These are phyloP conservation scores for Ceriops decandra DNA, from an alignment of 345 rosid genomes.

Conservation along the genomic window DNA sequence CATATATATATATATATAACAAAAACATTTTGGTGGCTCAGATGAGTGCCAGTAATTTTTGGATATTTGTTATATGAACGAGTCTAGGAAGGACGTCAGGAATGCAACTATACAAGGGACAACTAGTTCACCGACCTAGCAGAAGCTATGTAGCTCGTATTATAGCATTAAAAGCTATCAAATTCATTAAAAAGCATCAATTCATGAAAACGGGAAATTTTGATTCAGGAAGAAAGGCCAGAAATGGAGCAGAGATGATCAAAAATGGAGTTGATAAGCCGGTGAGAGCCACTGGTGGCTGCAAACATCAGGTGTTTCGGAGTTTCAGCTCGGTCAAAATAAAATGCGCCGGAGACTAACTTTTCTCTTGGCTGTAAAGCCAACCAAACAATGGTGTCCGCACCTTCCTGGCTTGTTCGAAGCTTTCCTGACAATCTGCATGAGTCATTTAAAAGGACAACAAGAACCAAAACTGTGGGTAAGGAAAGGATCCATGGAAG, in stretches of 20 bases:
- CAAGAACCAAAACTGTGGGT: not conserved
- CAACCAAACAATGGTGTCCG: constrained; percentile 79
- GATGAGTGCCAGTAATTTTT: too few relatives aligned
- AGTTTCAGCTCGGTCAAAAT: constrained; percentile 83
- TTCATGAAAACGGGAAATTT: not conserved
- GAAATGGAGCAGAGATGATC: constrained; percentile 48
- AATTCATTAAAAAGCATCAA: not conserved
- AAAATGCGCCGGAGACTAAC: constrained; percentile 66
- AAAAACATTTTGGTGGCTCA: too few relatives aligned
- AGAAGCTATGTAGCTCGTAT: too few relatives aligned
- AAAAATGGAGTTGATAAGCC: constrained; percentile 42
- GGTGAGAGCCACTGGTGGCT: constrained; percentile 58
- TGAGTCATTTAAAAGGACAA: not conserved
- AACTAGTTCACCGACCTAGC: too few relatives aligned
- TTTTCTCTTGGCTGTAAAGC: constrained; percentile 80
- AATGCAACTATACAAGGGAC: too few relatives aligned
- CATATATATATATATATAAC: too few relatives aligned
- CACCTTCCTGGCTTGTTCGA: constrained; percentile 78
- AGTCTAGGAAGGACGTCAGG: too few relatives aligned
- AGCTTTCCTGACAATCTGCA: constrained; percentile 70
- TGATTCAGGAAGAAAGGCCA: constrained; percentile 17
- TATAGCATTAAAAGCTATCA: not conserved
- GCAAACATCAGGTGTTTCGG: constrained; percentile 66
- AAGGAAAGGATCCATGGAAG: not conserved
- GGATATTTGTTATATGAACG: too few relatives aligned